Base-by-base conservation (phyloP, 2,329 filamentous ascomycete species). In the Diaporthe caulivora region DNA sequence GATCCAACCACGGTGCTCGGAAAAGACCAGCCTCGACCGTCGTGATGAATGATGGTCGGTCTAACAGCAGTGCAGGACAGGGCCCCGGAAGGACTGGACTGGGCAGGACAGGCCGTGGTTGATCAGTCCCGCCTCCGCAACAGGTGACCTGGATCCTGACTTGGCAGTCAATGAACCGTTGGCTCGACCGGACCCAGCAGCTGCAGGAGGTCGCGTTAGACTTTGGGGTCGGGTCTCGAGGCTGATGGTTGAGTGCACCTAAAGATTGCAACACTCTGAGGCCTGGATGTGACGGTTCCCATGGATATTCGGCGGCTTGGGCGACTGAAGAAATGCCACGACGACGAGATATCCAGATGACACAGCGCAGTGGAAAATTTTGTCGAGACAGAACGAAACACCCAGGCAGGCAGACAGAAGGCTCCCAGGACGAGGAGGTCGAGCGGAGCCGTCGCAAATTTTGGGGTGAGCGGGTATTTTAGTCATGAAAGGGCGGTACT, bases 391-490 rank as follows among this genome's bases (percentile, higher is more conserved):
- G 58, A 55, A 55, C 71, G 67, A 73, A 71, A 71, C 71, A 68
- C 60, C 55, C 73, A 47, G 62, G 26, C 67, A 68, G 42, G 51
- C 69, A 40, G 44, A 40, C 55, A 64, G 47, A 49, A 49, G 44
- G 51, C 57, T 65, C 42, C 65, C 57, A 73, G 34, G 53, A 68
- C 57, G 71, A 72, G 58, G 67, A 64, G 51, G 49, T 53, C 47
- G 73, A 75, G 73, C 73, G 73, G 73, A 75, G 73, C 69, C 73
- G 70, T 55, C 57, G 71, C 58, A 73, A 73, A 73, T 60, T 71
- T 75, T 73, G 67, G 71, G 67, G 67, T 65, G 71, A 64, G 71
- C 73, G 73, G 71, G 64, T 69, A 67, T 62, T 71, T 73, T 65
- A 71, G 71, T 73, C 65, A 62, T 58, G 71, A 60, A 72, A 47